Conservation (phyloP, 371 early-diverging fungal genomes). For the Zychaea mexicana region DNA sequence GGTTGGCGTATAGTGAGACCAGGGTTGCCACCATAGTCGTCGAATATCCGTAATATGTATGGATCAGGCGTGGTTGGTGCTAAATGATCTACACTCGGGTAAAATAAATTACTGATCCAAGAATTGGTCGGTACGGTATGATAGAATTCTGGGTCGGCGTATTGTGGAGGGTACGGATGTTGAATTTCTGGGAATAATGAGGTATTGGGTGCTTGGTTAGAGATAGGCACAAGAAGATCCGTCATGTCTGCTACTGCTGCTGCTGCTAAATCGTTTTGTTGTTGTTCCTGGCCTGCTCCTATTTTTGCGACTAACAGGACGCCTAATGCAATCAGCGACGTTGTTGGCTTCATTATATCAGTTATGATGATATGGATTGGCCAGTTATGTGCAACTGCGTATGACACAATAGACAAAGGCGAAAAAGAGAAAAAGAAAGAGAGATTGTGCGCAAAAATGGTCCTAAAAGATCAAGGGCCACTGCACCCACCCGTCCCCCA, state of each 20-base stretch:
- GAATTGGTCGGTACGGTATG: conserved; percentile 49
- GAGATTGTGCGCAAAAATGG: no score
- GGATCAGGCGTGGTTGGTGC: conserved; percentile 53
- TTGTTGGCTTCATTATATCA: no score
- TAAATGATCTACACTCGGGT: conserved; percentile 34
- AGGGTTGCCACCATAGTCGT: conserved; percentile 40
- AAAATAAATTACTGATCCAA: conserved; percentile 52
- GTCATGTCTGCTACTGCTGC: neutral
- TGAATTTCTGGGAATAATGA: conserved; percentile 3
- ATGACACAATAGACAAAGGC: no score
- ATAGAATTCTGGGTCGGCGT: conserved; percentile 22
- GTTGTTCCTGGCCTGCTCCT: neutral
- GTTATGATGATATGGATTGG: no score
- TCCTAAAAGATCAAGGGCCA: no score
- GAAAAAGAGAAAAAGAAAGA: no score
- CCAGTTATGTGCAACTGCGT: no score
- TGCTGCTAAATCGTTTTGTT: neutral
- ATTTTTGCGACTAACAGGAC: neutral
- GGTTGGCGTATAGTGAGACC: conserved; percentile 43
- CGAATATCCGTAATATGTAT: conserved; percentile 43
- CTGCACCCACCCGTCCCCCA: no score
- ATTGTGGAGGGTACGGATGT: conserved; percentile 40
- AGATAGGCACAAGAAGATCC: conserved; percentile 6
- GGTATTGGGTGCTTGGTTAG: neutral
- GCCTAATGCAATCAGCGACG: no score